A percentile compares a stretch with the other conserved stretches of the same genome.
Evolutionary conservation across 306 rosid species (phyloP).

Genomic region (Inga leiocalycina): DNA sequence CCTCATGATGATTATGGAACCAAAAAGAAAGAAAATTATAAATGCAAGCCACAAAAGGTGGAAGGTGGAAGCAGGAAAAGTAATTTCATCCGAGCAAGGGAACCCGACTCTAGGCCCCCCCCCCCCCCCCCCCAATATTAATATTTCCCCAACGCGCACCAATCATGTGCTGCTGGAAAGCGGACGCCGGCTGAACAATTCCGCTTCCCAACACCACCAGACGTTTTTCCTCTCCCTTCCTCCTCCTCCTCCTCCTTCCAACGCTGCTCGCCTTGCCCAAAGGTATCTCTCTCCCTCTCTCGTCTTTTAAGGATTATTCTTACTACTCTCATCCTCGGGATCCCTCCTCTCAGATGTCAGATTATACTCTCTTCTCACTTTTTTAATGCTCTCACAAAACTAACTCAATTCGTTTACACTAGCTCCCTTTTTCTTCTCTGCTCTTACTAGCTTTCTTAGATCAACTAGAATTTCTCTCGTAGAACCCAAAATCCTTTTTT

Average conservation of each 20-base stretch:
- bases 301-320: constrained; percentile 31
- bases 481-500: not conserved
- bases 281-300: constrained; percentile 33
- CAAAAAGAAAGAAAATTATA: constrained; percentile 44
- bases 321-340: constrained; percentile 37
- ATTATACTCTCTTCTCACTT: constrained; percentile 18
- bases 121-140: not conserved
- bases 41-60: constrained; percentile 62
- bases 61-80: constrained; percentile 63
- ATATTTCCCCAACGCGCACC: constrained; percentile 10
- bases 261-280: not conserved
- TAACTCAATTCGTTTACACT: too few species aligned
- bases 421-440: constrained; percentile 24
- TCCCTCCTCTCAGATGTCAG: constrained; percentile 39
- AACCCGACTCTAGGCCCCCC: constrained; percentile 52
- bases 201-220: constrained; percentile 20
- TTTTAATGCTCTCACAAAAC: constrained; percentile 22
- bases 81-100: constrained; percentile 48
- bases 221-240: constrained; percentile 30
- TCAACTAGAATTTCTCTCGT: constrained; percentile 37
- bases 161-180: constrained; percentile 59
- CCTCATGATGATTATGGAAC: constrained; percentile 53
- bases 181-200: constrained; percentile 42
- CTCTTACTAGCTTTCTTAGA: constrained; percentile 9
- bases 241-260: not conserved